Evolutionary conservation across 768 basidiomycete genomes (phyloP), one percentile per base, ranked within the genome.

Genomic region (Pisolithus albus): DNA sequence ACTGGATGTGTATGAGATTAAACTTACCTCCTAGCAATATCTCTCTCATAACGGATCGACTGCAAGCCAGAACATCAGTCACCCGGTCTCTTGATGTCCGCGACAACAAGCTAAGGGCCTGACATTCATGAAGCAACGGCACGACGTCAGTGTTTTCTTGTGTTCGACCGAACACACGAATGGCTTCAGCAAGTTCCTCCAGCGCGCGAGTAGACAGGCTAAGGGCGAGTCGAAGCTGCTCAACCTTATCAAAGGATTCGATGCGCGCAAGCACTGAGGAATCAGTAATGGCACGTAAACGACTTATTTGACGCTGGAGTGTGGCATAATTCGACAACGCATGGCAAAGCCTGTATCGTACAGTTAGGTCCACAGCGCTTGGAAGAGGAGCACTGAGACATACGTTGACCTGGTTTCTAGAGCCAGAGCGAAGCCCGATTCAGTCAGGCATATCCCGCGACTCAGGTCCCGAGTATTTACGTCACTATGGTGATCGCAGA

Each of bases 381-480:
- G 39, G 43, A 23, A 56, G 4, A 26, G 32, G 21, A 23, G 30
- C 16, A 42, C n/a, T n/a, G 13, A 34, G 5, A 49, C 18, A 7
- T 65, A 93, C 93, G 77, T 67, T 30, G 78, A 66, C 62, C 91
- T 74, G 26, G 80, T 65, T 36, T 77, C 75, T 15, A 93, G 57
- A 1, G 86, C 86, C 45, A 85, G 68, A 4, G 76, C 76, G 64
- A 92, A 86, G 2, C 82, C 77, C 39, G 86, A 91, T 65, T 97
- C 92, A 5, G 92, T 75, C 51, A 88, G 78, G 56, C 79, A 82
- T 16, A 88, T 65, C 7, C 86, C 89, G 54, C 91, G 78, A 61
- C 86, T 85, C 16, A 97, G 72, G 53, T 98, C 95, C 13, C 87
- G 84, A n/a, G 90, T 92, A 9, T 80, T 77, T 44, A 98, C 60